Base-by-base conservation (phyloP, 2,329 filamentous ascomycete genomes). In the Nothopassalora personata region DNA sequence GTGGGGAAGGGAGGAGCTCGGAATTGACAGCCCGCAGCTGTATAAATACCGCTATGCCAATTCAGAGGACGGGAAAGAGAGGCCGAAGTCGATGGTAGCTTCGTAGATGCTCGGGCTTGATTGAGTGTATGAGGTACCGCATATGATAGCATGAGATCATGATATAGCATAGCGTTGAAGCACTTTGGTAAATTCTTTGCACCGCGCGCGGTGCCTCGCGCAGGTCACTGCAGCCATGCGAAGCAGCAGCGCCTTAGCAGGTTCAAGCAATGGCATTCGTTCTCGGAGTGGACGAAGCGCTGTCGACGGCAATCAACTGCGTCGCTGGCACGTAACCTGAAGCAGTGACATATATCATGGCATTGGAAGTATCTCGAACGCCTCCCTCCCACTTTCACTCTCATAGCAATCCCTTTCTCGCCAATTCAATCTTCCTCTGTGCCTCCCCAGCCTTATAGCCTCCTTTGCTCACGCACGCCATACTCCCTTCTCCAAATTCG, bases 351-450 rank as follows among this genome's bases (percentile, higher is more conserved):
- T 43, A 43, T 43, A 43, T 13, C 39, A 49, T 49, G 13, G 46
- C 49, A 51, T 51, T 23, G 23, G 1, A 23, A 23, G 23, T 23
- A 23, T 23, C 23, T 23, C 3, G 23, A 23, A 23, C 23, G 23
- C 23, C 23, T 23, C 23, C 23, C 23, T 23, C 23, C 23, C 23
- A 23, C 23, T 5, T 13, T 49, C 23, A 18, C n/a, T 51, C 15
- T 73, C 64, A 92, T 55, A 94, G 73, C 73, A 92, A 67, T 1
- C 89, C 90, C 76, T 92, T 93, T 70, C 90, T 80, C 3, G 89
- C 90, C 68, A 93, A 75, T 73, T 93, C 89, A 54, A 94, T 80
- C 78, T 93, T 93, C 70, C 87, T 81, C 60, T 82, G 81, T 15
- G 88, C 84, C 74, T 91, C 89, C 10, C 86, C 87, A 1, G 79